Conservation (phyloP, 495 filamentous ascomycete species). For the Penicillium verhagenii region DNA sequence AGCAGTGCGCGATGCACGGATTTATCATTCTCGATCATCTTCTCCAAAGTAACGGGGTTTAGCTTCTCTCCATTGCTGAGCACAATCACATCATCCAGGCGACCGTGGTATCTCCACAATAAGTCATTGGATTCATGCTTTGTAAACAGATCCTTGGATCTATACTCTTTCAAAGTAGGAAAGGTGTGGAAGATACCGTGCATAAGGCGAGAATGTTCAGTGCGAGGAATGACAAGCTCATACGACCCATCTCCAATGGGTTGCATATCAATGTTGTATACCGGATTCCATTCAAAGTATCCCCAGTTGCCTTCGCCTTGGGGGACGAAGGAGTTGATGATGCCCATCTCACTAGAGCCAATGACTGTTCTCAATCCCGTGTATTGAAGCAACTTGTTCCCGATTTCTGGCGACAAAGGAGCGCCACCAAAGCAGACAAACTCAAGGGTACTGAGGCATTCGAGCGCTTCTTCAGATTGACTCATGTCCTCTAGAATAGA, state of each 20-base stretch:
- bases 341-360: constrained; percentile 21
- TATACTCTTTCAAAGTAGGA: constrained; percentile 50
- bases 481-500: constrained; percentile 20
- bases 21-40: constrained; percentile 17
- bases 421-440: constrained; percentile 19
- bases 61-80: constrained; percentile 41
- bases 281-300: constrained; percentile 46
- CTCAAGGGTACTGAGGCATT: constrained; percentile 5
- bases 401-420: constrained; percentile 16
- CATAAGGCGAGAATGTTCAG: background rate
- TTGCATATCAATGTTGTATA: constrained; percentile 37
- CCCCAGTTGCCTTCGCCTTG: constrained; percentile 44
- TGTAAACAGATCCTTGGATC: constrained; percentile 55
- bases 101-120: constrained; percentile 29
- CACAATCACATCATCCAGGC: constrained; percentile 40
- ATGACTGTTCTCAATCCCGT: constrained; percentile 11
- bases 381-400: constrained; percentile 1
- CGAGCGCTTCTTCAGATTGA: constrained; percentile 1
- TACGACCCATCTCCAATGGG: constrained; percentile 40
- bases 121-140: constrained; percentile 26
- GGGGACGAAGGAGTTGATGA: constrained; percentile 28
- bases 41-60: constrained; percentile 37
- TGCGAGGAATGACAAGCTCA: constrained; percentile 35
- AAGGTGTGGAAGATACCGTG: constrained; percentile 12
- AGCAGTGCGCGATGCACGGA: constrained; percentile 27